Base-by-base conservation (phyloP, 2,329 filamentous ascomycete species). In the Botryotinia convoluta region DNA sequence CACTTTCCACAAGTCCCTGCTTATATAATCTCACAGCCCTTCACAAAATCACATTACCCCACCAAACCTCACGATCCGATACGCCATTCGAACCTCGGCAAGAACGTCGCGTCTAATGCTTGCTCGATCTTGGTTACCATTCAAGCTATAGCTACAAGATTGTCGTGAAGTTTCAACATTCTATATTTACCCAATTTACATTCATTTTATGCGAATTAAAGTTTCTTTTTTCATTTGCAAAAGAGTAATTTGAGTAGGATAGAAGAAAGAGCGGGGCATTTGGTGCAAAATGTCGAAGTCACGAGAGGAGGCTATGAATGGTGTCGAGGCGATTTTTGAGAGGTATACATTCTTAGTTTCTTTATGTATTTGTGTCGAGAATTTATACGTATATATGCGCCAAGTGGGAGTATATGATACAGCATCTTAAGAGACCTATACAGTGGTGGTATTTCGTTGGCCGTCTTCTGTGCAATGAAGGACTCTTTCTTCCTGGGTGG, bases 301-400 rank as follows among this genome's bases (percentile, higher is more conserved):
- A 73, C 74, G 72, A 70, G 75, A 70, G 42, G 74, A 75, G 51
- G 78, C 79, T 14, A 73, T 78, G 57, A 78, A 76, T 44, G 77
- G 74, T n/a, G 75, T 80, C 16, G 71, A 79, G 59, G 76, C 76
- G 61, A 78, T 79, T 14, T 79, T 80, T 73, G 77, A 80, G 32
- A 74, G 78, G 78, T 79, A 77, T 64, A 6, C 9, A 9, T 32
- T 35, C 9, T 14, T n/a, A 26, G 6, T 16, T 9, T 16, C n/a
- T 20, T 20, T 14, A 37, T 12, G 22, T 67, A 1, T 32, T 1
- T 3, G 20, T 68, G 12, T 32, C 5, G 22, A 16, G 26, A n/a
- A n/a, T n/a, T 4, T 22, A 14, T 8, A 3, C 9, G 1, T 22
- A 8, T 42, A 0, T 26, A 57, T 68, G 18, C 26, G 3, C 4